phyloP scores from a whole-genome alignment of 495 filamentous ascomycete genomes.

The Tetracladium setigerum region DNA sequence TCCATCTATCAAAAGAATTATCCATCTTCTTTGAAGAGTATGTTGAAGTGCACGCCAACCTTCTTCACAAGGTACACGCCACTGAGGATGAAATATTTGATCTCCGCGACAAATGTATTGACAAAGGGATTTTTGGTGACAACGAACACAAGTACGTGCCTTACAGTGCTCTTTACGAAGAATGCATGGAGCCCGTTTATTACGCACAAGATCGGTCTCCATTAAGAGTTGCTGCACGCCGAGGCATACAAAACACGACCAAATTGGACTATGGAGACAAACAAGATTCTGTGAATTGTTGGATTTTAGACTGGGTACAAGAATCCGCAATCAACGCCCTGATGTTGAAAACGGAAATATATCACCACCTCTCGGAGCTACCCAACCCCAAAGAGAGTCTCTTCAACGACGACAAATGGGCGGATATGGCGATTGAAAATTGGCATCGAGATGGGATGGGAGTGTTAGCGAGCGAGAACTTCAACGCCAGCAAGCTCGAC shows the following conservation, averaged over 20 bases:
- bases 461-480: neutral
- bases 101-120: constrained; percentile 12
- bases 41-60: constrained; percentile 2
- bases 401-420: constrained; percentile 13
- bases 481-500: constrained; percentile 9
- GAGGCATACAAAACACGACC: neutral
- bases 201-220: constrained; percentile 12
- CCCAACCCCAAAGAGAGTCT: neutral
- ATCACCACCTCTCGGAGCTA: constrained; percentile 1
- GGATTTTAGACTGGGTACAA: constrained; percentile 16
- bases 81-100: constrained; percentile 12
- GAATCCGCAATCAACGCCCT: constrained; percentile 13
- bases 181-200: constrained; percentile 11
- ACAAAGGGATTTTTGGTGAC: constrained; percentile 10
- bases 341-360: constrained; percentile 9
- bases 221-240: constrained; percentile 8
- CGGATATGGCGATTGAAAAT: constrained; percentile 8
- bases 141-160: constrained; percentile 12
- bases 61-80: constrained; percentile 4
- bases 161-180: constrained; percentile 10
- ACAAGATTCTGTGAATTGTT: constrained; percentile 17
- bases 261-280: constrained; percentile 10
- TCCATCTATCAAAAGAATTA: constrained; percentile 2
- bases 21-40: constrained; percentile 9
- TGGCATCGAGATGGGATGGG: constrained; percentile 17